Conservation (phyloP, 2,329 filamentous ascomycete genomes). For the Pseudohalonectria lignicola region DNA sequence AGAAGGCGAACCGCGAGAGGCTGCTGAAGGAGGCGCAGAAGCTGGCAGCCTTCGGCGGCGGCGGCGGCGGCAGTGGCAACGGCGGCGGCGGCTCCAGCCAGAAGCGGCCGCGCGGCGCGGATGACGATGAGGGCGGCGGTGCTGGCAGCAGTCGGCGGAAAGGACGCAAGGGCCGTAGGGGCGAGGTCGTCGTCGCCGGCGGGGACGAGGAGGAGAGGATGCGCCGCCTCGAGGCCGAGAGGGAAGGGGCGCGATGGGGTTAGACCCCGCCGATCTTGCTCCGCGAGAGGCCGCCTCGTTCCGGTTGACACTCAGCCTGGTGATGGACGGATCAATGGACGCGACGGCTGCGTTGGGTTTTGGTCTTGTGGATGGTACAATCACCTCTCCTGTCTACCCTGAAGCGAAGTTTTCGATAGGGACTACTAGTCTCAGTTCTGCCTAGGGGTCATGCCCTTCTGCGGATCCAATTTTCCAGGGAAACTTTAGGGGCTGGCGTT, state of each 20-base stretch:
- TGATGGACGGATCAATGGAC: no score
- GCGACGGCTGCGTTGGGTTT: no score
- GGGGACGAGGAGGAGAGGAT: constrained; percentile 41
- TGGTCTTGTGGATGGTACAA: no score
- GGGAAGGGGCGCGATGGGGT: constrained; percentile 25
- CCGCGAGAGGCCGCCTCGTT: no score
- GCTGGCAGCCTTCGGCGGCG: constrained; percentile 38
- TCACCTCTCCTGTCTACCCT: no score
- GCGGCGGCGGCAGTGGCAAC: constrained; percentile 21
- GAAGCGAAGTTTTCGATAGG: no score
- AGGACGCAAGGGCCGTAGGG: constrained; percentile 36
- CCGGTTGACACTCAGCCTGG: no score
- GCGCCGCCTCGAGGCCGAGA: constrained; percentile 46
- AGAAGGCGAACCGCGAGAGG: constrained; percentile 54
- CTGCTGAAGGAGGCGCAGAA: constrained; percentile 56
- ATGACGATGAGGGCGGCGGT: constrained; percentile 31
- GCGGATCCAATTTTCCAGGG: no score
- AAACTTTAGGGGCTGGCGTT: no score
- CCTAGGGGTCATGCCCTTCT: no score
- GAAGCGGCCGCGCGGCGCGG: constrained; percentile 34
- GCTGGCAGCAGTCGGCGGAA: constrained; percentile 22
- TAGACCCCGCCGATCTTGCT: no score
- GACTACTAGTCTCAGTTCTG: no score
- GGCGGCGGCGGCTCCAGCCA: not conserved
- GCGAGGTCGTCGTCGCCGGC: constrained; percentile 33